Evolutionary conservation across 352 stramenopile species (phyloP).

Genomic region (Phytophthora pseudosyringae): DNA sequence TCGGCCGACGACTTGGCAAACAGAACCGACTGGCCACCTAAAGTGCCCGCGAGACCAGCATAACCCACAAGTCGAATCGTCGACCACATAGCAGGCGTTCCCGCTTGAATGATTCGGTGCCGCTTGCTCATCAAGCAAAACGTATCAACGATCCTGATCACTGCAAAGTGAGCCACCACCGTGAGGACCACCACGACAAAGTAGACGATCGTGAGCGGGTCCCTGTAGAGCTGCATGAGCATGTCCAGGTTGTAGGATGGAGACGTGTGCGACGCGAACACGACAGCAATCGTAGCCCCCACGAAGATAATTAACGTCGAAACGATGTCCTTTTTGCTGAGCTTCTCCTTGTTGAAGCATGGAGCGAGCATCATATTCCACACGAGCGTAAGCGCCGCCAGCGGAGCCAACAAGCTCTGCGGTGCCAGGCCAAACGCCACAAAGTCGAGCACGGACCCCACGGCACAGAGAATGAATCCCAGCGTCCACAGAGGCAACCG

Average conservation of each 20-base stretch:
- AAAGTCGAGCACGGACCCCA: constrained; percentile 91
- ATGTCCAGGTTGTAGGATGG: constrained; percentile 84
- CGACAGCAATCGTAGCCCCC: constrained; percentile 81
- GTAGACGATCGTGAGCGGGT: constrained; percentile 74
- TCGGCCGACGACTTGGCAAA: constrained; percentile 89
- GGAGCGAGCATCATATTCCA: constrained; percentile 93
- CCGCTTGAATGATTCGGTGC: constrained; percentile 81
- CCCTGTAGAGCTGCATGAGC: constrained; percentile 80
- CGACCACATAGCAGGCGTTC: constrained; percentile 62
- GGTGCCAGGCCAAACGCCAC: constrained; percentile 91
- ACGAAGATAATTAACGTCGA: constrained; percentile 87
- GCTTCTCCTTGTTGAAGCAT: constrained; percentile 89
- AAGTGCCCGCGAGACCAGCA: constrained; percentile 73
- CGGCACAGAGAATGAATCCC: constrained; percentile 82
- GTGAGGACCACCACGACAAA: constrained; percentile 43
- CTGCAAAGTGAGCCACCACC: constrained; percentile 58
- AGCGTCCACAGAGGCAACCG: constrained; percentile 84
- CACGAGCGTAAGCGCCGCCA: constrained; percentile 91
- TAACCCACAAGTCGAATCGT: constrained; percentile 80
- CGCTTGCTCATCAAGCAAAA: constrained; percentile 73
- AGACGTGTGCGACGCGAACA: constrained; percentile 86
- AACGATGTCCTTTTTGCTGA: constrained; percentile 78
- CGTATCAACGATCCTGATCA: constrained; percentile 73
- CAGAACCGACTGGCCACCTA: constrained; percentile 84
- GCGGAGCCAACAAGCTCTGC: constrained; percentile 85